Percentiles rank a stretch among this genome's conserved stretches.
Conservation (phyloP, 2,329 filamentous ascomycete genomes). For the Fusarium coicis region DNA sequence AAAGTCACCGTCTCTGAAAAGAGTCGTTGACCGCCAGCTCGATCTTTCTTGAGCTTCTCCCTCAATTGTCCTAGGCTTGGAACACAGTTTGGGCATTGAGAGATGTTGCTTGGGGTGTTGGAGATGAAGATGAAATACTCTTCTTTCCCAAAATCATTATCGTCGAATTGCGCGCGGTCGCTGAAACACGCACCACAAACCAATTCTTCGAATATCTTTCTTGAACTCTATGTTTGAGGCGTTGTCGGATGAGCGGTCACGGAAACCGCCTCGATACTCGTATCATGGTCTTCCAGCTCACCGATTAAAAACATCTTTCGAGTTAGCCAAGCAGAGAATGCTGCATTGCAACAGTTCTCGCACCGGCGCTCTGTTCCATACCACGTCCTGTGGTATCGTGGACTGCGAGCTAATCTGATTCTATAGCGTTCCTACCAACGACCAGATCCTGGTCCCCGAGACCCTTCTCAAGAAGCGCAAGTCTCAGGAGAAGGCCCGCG, state of each 20-base stretch:
- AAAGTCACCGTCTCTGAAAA: conserved; percentile 49
- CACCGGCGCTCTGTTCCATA: conserved; percentile 79
- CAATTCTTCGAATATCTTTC: conserved; percentile 52
- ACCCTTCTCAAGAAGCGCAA: conserved; percentile 99
- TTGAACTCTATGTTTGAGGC: conserved; percentile 64
- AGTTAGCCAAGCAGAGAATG: conserved; percentile 93
- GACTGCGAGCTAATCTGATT: conserved; percentile 83
- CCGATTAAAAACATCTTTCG: conserved; percentile 82
- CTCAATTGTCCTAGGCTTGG: conserved; percentile 61
- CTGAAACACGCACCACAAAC: conserved; percentile 44
- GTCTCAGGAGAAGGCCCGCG: conserved; percentile 98
- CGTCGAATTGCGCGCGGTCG: conserved; percentile 49
- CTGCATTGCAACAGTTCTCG: conserved; percentile 91
- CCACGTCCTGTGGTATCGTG: conserved; percentile 62
- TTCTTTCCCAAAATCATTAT: conserved; percentile 85
- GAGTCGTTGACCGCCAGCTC: conserved; percentile 71
- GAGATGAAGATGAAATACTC: conserved; percentile 71
- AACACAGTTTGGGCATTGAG: conserved; percentile 62
- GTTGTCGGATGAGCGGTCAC: conserved; percentile 77
- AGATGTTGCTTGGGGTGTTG: conserved; percentile 78
- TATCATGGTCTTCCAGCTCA: conserved; percentile 61
- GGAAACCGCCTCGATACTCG: not conserved
- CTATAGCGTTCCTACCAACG: conserved; percentile 83
- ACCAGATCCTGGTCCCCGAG: conserved; percentile 98
- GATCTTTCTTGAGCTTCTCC: conserved; percentile 76